Base-by-base conservation (phyloP, 345 rosid species). In the Balakata baccata region DNA sequence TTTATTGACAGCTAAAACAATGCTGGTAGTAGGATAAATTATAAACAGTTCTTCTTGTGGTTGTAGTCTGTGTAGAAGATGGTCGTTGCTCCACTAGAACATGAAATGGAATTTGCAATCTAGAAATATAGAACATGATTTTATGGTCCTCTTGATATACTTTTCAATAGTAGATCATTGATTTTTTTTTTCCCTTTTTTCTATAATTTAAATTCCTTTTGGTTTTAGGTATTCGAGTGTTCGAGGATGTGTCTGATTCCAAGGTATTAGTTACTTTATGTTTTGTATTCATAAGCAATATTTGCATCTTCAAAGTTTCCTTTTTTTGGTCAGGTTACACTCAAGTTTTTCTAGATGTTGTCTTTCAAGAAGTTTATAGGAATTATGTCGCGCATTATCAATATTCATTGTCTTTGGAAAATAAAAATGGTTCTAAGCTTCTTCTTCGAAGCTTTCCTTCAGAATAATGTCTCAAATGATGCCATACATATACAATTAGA, bases 211-310 rank as follows among this genome's bases (percentile, higher is more conserved):
- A 52, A 13, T 71, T 72, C 45, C 66, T 66, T 76, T 71, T 80
- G 73, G 71, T 87, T 84, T 80, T 89, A 94, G 98, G 98, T 81
- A 86, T 90, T 76, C 87, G 98, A 86, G 90, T 94, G 81, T 88
- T 94, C 81, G 98, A 94, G 85, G 97, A 94, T 76, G 86, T 89
- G 60, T 84, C 92, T 70, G 83, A 88, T 78, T 66, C 82, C 72
- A 94, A 94, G 98, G 98, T 94, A 89, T 77, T 60, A 59, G 50
- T 67, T 29, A 50, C 45, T 37, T 1, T 70, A 7, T 59, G 9
- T 37, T n/a, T 67, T 17, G 10, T 46, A 37, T 41, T 53, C 7
- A 1, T 46, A n/a, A 6, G n/a, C 5, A 8, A 14, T 20, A 11
- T 2, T 45, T 59, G 56, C 3, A 65, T 51, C 64, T 50, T 13